Evolutionary conservation across 805 yeast genomes (phyloP).

Genomic region (Wickerhamiella parazyma): DNA sequence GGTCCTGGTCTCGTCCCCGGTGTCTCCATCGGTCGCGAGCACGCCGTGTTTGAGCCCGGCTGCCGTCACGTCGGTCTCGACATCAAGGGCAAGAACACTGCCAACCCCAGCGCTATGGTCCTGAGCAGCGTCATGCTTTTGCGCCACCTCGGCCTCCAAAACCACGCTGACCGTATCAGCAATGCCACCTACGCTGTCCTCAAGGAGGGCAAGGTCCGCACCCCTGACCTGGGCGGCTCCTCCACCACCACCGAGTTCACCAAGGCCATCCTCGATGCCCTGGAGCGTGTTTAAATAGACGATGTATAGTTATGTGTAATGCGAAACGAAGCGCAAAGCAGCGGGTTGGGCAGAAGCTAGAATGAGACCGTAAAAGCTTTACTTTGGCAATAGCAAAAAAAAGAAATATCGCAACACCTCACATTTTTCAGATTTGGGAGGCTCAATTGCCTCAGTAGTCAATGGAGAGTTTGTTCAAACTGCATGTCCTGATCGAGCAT

Average conservation of each 20-base stretch:
- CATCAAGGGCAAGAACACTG: slow-evolving; percentile 84
- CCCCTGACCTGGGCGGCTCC: slow-evolving; percentile 85
- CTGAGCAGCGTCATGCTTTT: slow-evolving; percentile 81
- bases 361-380: too few relatives aligned
- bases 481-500: too few relatives aligned
- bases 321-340: not conserved
- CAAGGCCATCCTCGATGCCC: slow-evolving; percentile 68
- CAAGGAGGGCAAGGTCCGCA: slow-evolving; percentile 72
- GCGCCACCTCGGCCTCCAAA: slow-evolving; percentile 86
- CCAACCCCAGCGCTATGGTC: slow-evolving; percentile 97
- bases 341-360: too few relatives aligned
- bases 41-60: slow-evolving; percentile 98
- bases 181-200: slow-evolving; percentile 81
- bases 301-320: not conserved
- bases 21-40: slow-evolving; percentile 94
- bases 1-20: slow-evolving; percentile 99
- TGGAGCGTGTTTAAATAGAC: slow-evolving; percentile 27
- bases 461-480: too few relatives aligned
- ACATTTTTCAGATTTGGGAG: too few relatives aligned
- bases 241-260: slow-evolving; percentile 90
- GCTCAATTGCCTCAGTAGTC: too few relatives aligned
- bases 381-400: too few relatives aligned
- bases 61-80: slow-evolving; percentile 98
- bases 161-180: slow-evolving; percentile 73
- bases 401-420: too few relatives aligned